Conservation (phyloP, 2,329 filamentous ascomycete genomes). For the Esteya vermicola region DNA sequence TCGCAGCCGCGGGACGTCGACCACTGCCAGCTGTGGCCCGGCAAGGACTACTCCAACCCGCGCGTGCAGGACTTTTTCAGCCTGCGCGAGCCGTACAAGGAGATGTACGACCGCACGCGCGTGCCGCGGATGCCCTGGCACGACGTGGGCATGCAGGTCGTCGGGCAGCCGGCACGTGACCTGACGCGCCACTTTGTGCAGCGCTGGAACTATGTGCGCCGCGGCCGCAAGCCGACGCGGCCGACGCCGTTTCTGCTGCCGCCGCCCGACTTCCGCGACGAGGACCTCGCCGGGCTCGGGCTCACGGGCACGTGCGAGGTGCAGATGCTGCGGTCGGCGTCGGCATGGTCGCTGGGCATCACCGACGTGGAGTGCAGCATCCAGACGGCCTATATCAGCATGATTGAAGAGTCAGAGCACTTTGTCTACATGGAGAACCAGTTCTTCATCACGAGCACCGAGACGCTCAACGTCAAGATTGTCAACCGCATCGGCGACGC, state of each 20-base stretch:
- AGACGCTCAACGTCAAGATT: conserved; percentile 76
- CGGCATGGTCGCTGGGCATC: conserved; percentile 83
- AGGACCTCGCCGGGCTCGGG: conserved; percentile 75
- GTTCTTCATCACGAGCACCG: conserved; percentile 90
- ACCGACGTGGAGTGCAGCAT: conserved; percentile 86
- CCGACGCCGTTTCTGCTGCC: conserved; percentile 89
- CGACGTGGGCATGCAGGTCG: conserved; percentile 94
- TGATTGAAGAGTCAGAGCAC: conserved; percentile 90
- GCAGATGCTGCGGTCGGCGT: conserved; percentile 83
- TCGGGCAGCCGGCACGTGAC: conserved; percentile 88
- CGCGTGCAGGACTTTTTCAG: conserved; percentile 90
- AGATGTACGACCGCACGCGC: conserved; percentile 91
- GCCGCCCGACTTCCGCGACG: conserved; percentile 77
- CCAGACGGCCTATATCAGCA: conserved; percentile 85
- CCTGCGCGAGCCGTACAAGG: conserved; percentile 87
- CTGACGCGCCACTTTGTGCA: conserved; percentile 93
- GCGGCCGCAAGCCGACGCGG: conserved; percentile 82
- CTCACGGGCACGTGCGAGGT: conserved; percentile 92
- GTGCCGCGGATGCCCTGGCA: conserved; percentile 97
- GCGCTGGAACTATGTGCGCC: conserved; percentile 91
- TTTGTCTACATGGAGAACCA: conserved; percentile 99
- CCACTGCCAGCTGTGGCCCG: conserved; percentile 90
- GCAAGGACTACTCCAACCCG: conserved; percentile 97
- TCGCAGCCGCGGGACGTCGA: conserved; percentile 75
- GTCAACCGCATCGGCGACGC: conserved; percentile 91